Base-by-base conservation (phyloP, 768 basidiomycete species). In the Serendipita vermifera region DNA sequence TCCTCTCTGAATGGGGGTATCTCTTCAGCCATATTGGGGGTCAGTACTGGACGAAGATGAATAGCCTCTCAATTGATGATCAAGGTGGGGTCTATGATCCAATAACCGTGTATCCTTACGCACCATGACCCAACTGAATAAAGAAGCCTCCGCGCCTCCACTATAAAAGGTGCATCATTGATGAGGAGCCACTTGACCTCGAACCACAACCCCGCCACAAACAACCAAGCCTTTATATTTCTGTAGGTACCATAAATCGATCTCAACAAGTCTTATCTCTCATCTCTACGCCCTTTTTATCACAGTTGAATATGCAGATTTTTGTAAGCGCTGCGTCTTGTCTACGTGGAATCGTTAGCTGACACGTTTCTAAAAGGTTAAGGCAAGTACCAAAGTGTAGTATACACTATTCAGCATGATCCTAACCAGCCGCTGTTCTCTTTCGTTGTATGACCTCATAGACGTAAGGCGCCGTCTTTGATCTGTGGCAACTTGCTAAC, bases 281-380 rank as follows among this genome's bases (percentile, higher is more conserved):
- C 46, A 51, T n/a, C n/a, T 51, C 32, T 29, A 2, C 24, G 24
- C 27, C 46, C 7, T 22, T n/a, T 20, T 51, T 51, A 31, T 31
- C 17, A n/a, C n/a, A 51, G 46, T 51, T 51, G 26, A 51, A 9
- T 11, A 51, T 51, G 46, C 46, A 51, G 24, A 51, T 51, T n/a
- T 51, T 51, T 51, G 46, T 51, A 51, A 51, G 46, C 46, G 46
- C 46, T 29, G 11, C 1, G 9, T n/a, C 17, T 31, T 51, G 15
- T 15, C 29, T 51, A n/a, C 9, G 5, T 24, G 17, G n/a, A 5
- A 5, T 20, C 15, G 22, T 27, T n/a, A 5, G 27, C 46, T 51
- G 46, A 51, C 46, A 29, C 29, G 9, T 29, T 7, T 22, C 29
- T 31, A 9, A 20, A n/a, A 51, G 46, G 46, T 51, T 31, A 51